These are phyloP conservation scores for Nasturtium officinale DNA, from an alignment of 345 rosid genomes.

Conservation along the genomic window DNA sequence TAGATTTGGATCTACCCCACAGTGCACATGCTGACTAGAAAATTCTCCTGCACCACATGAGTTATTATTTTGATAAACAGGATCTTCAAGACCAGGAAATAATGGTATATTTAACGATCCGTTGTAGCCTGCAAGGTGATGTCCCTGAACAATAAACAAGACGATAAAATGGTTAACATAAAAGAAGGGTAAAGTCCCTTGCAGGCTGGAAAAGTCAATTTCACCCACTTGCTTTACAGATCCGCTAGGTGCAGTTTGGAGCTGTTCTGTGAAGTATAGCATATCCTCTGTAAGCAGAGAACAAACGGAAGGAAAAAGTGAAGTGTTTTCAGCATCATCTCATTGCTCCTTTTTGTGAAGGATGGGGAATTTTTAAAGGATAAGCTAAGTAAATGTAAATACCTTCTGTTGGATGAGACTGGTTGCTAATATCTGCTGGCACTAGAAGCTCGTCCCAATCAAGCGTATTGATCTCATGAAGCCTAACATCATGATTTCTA, in stretches of 20 bases:
- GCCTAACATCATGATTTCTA: constrained; percentile 68
- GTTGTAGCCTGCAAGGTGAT: constrained; percentile 34
- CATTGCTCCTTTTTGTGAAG: not conserved
- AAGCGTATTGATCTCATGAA: constrained; percentile 91
- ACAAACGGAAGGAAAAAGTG: constrained; percentile 16
- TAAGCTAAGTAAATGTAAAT: constrained; percentile 15
- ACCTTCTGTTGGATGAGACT: constrained; percentile 56
- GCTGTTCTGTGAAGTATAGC: constrained; percentile 52
- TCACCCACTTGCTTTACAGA: constrained; percentile 58
- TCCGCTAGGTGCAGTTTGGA: constrained; percentile 45
- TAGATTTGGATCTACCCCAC: constrained; percentile 34
- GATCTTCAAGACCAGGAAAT: constrained; percentile 30
- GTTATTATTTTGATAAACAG: constrained; percentile 38
- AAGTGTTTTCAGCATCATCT: constrained; percentile 16
- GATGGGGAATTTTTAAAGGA: not conserved
- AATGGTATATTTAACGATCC: constrained; percentile 29
- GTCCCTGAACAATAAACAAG: constrained; percentile 37
- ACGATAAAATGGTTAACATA: constrained; percentile 9
- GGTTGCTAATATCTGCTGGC: constrained; percentile 51
- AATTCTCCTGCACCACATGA: constrained; percentile 42
- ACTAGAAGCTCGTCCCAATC: constrained; percentile 96
- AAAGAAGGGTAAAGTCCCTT: constrained; percentile 26
- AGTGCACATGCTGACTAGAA: constrained; percentile 40
- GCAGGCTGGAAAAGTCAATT: not conserved
- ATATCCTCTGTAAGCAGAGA: constrained; percentile 51